Evolutionary conservation across 2,329 filamentous ascomycete genomes (phyloP), one percentile per base, ranked within the genome.

Genomic region (Scytalidium sp.): DNA sequence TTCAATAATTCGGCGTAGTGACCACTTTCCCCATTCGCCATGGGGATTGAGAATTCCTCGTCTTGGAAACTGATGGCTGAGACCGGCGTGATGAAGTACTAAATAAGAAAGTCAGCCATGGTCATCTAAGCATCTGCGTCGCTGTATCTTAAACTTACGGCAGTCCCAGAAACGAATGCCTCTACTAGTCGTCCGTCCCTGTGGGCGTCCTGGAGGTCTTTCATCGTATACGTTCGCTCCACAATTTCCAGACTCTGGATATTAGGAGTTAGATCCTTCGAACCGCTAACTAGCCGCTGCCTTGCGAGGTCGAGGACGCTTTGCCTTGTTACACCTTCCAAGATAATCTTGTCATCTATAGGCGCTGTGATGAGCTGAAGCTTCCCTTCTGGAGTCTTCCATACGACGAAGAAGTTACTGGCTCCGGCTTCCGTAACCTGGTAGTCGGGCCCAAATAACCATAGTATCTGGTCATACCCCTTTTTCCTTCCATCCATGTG

Each of bases 401-500:
- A 91, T 15, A 96, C 74, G 9, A 96, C 75, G 64, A 96, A 96
- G 72, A 96, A 96, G 71, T 97, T 97, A 62, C 84, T 89, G 13
- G 90, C 92, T 7, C 92, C 92, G 1, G 92, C 92, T 74, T 97
- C 92, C 2, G 92, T 97, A 55, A 94, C 91, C 65, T 83, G 50
- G 58, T 91, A 78, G 36, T 81, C 69, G 9, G 52, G 25, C 1
- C 90, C 90, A 63, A 96, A 94, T 45, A 97, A 78, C 92, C 92
- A 97, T 13, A 97, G 78, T 50, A 96, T 87, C 76, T 97, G 92
- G 64, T 93, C 83, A 70, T 83, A 97, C 0, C 92, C 92, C 27
- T 80, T 71, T 13, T 73, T 75, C 49, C 84, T 75, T 3, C 91
- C 92, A 67, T 92, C 87, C 56, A 43, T 78, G 42, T 91, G 90